phyloP scores from a whole-genome alignment of 208 protist species.

The Leishmania guyanensis region DNA sequence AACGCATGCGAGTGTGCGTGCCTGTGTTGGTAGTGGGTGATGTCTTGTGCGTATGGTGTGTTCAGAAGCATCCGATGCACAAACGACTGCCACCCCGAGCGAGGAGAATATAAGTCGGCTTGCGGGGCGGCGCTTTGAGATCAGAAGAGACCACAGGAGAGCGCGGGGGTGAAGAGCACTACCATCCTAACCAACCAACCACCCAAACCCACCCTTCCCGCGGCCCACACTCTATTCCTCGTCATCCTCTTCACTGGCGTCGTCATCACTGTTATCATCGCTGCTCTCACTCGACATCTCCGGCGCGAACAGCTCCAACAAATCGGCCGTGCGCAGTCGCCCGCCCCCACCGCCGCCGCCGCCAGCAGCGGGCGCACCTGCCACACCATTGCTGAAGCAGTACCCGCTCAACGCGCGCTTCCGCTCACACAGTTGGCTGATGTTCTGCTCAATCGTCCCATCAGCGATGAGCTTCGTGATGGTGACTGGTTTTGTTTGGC shows the following conservation, averaged over 20 bases:
- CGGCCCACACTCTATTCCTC: background rate
- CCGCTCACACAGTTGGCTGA: slow-evolving; percentile 91
- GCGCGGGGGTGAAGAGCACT: background rate
- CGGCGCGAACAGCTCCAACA: slow-evolving; percentile 55
- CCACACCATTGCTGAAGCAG: slow-evolving; percentile 38
- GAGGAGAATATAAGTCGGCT: background rate
- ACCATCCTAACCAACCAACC: background rate
- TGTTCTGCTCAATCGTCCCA: slow-evolving; percentile 95
- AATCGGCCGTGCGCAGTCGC: slow-evolving; percentile 48
- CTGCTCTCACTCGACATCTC: slow-evolving; percentile 30
- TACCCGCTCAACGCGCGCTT: slow-evolving; percentile 87
- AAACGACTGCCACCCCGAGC: background rate
- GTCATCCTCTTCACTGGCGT: slow-evolving; percentile 11
- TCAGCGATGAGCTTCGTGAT: slow-evolving; percentile 94
- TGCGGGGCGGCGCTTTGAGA: background rate
- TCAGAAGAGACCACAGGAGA: background rate
- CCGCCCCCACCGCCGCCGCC: slow-evolving; percentile 20
- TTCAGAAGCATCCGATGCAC: background rate
- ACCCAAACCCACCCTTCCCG: background rate
- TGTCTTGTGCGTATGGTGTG: background rate
- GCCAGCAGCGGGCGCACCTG: background rate
- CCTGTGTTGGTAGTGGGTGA: background rate
- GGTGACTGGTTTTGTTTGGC: slow-evolving; percentile 91
- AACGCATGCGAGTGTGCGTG: background rate
- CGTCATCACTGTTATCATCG: slow-evolving; percentile 12